Percentiles rank a stretch among this genome's conserved stretches.
Evolutionary conservation across 306 rosid species (phyloP).

Genomic region (Fragaria nilgerrensis): DNA sequence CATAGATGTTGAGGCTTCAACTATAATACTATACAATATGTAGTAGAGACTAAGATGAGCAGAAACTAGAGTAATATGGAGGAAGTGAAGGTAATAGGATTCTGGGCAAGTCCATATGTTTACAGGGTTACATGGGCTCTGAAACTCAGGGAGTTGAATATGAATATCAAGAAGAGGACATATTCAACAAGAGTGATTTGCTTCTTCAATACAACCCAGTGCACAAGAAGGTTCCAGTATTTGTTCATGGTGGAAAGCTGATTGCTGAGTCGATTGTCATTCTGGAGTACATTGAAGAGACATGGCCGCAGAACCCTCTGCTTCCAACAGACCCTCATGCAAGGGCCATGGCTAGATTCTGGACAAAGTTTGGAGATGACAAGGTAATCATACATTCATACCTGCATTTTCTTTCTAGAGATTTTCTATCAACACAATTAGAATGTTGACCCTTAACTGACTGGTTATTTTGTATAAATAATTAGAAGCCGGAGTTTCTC

Average conservation of each 20-base stretch:
- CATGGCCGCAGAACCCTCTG: slow-evolving; percentile 16
- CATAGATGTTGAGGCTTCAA: no score
- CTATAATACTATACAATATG: background rate
- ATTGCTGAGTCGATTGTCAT: slow-evolving; percentile 13
- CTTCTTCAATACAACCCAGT: slow-evolving; percentile 16
- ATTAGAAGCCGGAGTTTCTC: background rate
- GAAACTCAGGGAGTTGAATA: slow-evolving; percentile 14
- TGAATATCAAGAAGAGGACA: slow-evolving; percentile 6
- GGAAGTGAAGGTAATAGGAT: slow-evolving; percentile 20
- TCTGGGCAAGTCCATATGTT: slow-evolving; percentile 11
- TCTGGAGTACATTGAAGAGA: slow-evolving; percentile 21
- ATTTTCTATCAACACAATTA: background rate
- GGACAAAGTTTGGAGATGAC: slow-evolving; percentile 17
- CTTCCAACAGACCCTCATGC: slow-evolving; percentile 16
- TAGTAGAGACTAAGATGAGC: background rate
- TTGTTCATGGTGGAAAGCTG: slow-evolving; percentile 12
- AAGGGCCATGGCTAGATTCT: slow-evolving; percentile 12
- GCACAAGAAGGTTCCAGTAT: slow-evolving; percentile 7
- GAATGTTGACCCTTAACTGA: background rate
- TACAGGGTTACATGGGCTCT: slow-evolving; percentile 28
- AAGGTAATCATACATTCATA: background rate
- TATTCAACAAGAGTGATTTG: slow-evolving; percentile 3
- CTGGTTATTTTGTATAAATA: background rate
- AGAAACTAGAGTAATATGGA: background rate
- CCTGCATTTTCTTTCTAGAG: background rate